Evolutionary conservation across 1,139 yeast species (phyloP), one percentile per base, ranked within the genome.

Genomic region (Geotrichum europaeum): DNA sequence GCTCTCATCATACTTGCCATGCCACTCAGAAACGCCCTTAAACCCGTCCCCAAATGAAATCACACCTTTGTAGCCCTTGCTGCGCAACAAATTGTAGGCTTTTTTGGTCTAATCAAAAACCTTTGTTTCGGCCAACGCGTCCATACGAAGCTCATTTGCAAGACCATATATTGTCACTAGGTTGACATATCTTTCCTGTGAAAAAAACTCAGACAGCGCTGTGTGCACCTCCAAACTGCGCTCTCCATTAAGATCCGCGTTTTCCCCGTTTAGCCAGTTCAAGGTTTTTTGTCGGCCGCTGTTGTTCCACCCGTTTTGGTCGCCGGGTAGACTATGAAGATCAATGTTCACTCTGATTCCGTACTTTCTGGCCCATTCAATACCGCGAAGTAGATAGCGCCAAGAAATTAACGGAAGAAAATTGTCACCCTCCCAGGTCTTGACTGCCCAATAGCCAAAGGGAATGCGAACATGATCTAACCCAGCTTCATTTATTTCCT

Each of bases 251-350:
- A 81, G 67, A 57, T 80, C 75, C 51, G 79, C 75, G 68, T 86
- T 83, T 49, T 76, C 79, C 24, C 78, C 75, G 28, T 62, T 62
- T 61, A 72, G 75, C 83, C 87, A 90, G 10, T 78, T 77, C 62
- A 82, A 69, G 4, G 71, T 65, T 69, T 89, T 97, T 69, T 97
- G 81, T 63, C 84, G 76, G 24, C 99, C 99, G 15, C 97, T 89
- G 76, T 92, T 92, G 73, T 94, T 98, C 72, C 92, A 92, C 24
- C 98, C 98, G 72, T 92, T 92, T 75, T 92, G 98, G 24, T 96
- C 88, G 18, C 97, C 98, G 55, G 97, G 95, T 30, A 89, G 95
- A 62, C 98, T 97, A 72, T 92, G 98, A 68, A 92, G 77, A 73
- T 92, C 99, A 59, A 94, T 80, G 96, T 97, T 90, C 24, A 84